These are phyloP conservation scores for Naegleria fowleri DNA, from an alignment of 208 protist genomes.

Conservation along the genomic window DNA sequence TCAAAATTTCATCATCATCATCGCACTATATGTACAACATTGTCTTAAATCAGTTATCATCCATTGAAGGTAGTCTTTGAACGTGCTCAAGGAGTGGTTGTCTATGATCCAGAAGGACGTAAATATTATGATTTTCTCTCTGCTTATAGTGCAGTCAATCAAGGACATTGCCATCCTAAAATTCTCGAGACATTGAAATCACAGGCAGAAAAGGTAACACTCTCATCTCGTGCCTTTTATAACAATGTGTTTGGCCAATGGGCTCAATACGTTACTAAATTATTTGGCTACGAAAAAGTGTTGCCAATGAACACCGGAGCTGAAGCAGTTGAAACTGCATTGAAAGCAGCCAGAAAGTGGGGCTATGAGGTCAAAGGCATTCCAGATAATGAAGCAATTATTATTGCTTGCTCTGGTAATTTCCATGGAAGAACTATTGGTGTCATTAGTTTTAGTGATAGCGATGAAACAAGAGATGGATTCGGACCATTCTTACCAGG, in stretches of 20 bases:
- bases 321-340: conserved; percentile 73
- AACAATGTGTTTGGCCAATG: conserved; percentile 58
- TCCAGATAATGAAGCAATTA: conserved; percentile 51
- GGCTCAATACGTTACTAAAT: conserved; percentile 53
- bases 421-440: conserved; percentile 81
- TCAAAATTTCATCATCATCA: background rate
- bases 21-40: background rate
- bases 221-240: conserved; percentile 70
- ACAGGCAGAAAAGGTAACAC: conserved; percentile 54
- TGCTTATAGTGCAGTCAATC: conserved; percentile 85
- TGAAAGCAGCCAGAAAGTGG: conserved; percentile 83
- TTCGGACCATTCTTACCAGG: conserved; percentile 74
- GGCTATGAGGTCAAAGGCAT: conserved; percentile 74
- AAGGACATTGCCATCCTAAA: conserved; percentile 82
- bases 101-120: conserved; percentile 81
- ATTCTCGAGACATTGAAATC: conserved; percentile 64
- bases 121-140: conserved; percentile 68
- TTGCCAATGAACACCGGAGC: conserved; percentile 86
- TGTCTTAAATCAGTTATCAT: conserved; percentile 49
- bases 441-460: conserved; percentile 63
- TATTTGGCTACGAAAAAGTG: conserved; percentile 65
- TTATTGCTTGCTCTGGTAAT: conserved; percentile 50
- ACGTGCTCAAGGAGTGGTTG: conserved; percentile 53
- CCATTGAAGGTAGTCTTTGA: conserved; percentile 72
- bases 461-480: conserved; percentile 49